These are phyloP conservation scores for Drechslerella dactyloides DNA, from an alignment of 2,329 filamentous ascomycete genomes.

Conservation along the genomic window DNA sequence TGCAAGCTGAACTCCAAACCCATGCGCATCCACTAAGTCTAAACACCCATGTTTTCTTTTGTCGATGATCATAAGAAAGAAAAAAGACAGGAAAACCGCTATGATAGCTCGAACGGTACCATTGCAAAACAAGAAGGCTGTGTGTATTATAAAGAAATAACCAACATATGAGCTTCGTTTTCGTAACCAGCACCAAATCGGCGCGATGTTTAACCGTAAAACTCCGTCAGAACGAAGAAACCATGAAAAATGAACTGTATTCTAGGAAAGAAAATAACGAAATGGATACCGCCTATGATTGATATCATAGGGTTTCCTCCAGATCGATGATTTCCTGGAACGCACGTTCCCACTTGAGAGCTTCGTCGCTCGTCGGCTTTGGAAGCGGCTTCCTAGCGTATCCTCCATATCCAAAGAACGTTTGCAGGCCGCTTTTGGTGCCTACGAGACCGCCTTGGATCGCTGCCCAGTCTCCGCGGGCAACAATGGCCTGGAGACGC, in stretches of 20 bases:
- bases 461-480: constrained; percentile 79
- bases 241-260: constrained; percentile 1
- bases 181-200: constrained; percentile 32
- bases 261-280: constrained; percentile 15
- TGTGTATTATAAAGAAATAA: constrained; percentile 9
- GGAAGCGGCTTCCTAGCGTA: constrained; percentile 75
- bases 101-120: constrained; percentile 7
- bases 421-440: constrained; percentile 83
- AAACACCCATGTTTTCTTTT: constrained; percentile 26
- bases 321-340: constrained; percentile 49
- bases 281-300: not conserved
- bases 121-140: not conserved
- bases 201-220: constrained; percentile 28
- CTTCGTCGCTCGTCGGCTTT: constrained; percentile 67
- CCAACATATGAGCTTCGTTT: constrained; percentile 27
- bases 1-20: constrained; percentile 48
- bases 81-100: constrained; percentile 8
- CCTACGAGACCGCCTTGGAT: constrained; percentile 83
- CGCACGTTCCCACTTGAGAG: constrained; percentile 56
- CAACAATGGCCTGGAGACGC: constrained; percentile 76
- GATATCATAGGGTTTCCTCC: constrained; percentile 45
- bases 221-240: constrained; percentile 39
- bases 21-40: constrained; percentile 44
- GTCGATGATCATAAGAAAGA: not conserved
- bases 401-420: constrained; percentile 80